Base-by-base conservation (phyloP, 2,329 filamentous ascomycete species). In the Pseudopyrenochaeta lycopersici region DNA sequence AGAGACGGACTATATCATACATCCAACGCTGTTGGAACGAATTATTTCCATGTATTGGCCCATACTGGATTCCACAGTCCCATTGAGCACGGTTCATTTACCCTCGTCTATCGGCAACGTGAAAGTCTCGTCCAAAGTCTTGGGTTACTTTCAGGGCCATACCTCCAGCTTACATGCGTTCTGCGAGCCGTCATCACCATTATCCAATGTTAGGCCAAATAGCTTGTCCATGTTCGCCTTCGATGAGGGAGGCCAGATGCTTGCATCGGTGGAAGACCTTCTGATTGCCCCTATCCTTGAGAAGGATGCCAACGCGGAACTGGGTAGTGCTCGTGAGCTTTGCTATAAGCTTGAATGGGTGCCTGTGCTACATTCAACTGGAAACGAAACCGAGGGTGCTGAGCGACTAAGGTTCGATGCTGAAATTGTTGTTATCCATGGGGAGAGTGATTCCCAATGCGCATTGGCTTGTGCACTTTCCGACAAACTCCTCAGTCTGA, bases 341-440 rank as follows among this genome's bases (percentile, higher is more conserved):
- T 71, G 67, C 54, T 72, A 70, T 50, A 72, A 71, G 51, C 45
- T 59, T 18, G 46, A 56, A 0, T 71, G 66, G 68, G 67, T 71
- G 40, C 58, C 56, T 0, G 42, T 57, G 18, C 15, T 21, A 7
- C 20, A 40, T 11, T 30, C 21, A 11, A 14, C 29, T 5, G 18
- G 11, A 4, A 30, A 39, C 27, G 36, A 51, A 30, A 15, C 40
- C 10, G 40, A 54, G 2, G 17, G 23, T 12, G 49, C 29, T 32
- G 39, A 31, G 27, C 27, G 12, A 35, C 41, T 12, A 4, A 10
- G 44, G 6, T 52, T 53, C 18, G 49, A 57, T 17, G 36, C 51
- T 3, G 49, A 58, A 20, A 49, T 65, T 7, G 31, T 53, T 1
- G 60, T 67, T 29, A 49, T 67, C 15, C 61, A 60, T 30, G 57